Evolutionary conservation across 1,139 yeast genomes (phyloP).

Genomic region (Candida tetrigidarum): DNA sequence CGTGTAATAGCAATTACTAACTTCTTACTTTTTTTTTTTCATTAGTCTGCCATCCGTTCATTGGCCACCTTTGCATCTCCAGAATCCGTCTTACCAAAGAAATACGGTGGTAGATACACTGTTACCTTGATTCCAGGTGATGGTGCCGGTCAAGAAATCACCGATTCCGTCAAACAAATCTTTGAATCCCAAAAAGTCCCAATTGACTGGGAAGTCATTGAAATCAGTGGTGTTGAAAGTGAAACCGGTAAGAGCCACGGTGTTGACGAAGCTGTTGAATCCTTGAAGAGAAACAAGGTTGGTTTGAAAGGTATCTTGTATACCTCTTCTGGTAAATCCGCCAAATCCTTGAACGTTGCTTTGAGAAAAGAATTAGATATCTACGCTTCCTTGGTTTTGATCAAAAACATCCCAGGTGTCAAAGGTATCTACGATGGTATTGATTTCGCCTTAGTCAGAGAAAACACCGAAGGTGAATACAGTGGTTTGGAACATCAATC

Average conservation of each 20-base stretch:
- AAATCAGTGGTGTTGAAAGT: constrained; percentile 81
- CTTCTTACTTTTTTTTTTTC: not conserved
- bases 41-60: constrained; percentile 44
- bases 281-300: constrained; percentile 94
- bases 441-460: constrained; percentile 95
- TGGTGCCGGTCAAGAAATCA: constrained; percentile 97
- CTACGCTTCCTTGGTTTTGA: constrained; percentile 90
- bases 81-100: constrained; percentile 77
- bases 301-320: constrained; percentile 96
- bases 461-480: constrained; percentile 97
- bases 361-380: constrained; percentile 95
- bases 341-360: constrained; percentile 87
- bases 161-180: constrained; percentile 90
- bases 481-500: constrained; percentile 98
- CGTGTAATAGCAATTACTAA: not conserved
- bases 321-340: constrained; percentile 73
- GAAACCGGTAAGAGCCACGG: constrained; percentile 52
- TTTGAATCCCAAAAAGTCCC: constrained; percentile 88
- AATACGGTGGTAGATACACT: constrained; percentile 93
- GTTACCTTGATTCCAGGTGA: constrained; percentile 96
- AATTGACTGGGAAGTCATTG: constrained; percentile 91
- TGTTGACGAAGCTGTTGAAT: constrained; percentile 86
- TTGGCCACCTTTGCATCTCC: constrained; percentile 57
- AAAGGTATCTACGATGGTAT: constrained; percentile 85
- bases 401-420: constrained; percentile 95